These are phyloP conservation scores for Iris pallida DNA, from an alignment of 116 monocot species.

Conservation along the genomic window DNA sequence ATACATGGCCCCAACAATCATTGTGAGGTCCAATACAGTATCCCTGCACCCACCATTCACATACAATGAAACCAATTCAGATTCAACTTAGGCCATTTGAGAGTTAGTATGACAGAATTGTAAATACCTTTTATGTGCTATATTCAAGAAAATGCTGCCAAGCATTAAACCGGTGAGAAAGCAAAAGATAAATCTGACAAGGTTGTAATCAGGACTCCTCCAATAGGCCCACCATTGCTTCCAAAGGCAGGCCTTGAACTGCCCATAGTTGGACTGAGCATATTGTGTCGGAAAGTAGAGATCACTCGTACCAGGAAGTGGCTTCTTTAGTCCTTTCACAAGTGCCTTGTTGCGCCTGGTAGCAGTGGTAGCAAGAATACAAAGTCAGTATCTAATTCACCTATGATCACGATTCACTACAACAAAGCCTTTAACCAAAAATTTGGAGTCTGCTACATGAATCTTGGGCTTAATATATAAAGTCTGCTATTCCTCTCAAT, in stretches of 20 bases:
- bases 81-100: not conserved
- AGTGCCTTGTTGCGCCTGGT: constrained; percentile 37
- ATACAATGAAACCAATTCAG: not conserved
- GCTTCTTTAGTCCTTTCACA: constrained; percentile 34
- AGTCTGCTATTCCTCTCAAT: not conserved
- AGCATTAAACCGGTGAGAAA: constrained; percentile 35
- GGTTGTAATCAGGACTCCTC: constrained; percentile 64
- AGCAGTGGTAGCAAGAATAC: not conserved
- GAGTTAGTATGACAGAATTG: not conserved
- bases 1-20: constrained; percentile 29
- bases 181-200: constrained; percentile 50
- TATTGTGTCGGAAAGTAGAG: constrained; percentile 46
- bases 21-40: constrained; percentile 14
- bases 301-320: constrained; percentile 29
- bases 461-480: not conserved
- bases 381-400: not conserved
- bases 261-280: constrained; percentile 28
- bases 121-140: constrained; percentile 42
- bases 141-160: constrained; percentile 64
- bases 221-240: constrained; percentile 63
- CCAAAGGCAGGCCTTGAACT: constrained; percentile 56
- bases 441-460: not conserved
- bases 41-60: constrained; percentile 17
- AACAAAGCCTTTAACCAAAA: not conserved
- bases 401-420: not conserved